Percentiles rank a stretch among this genome's conserved stretches.
phyloP scores from a whole-genome alignment of 73 alveolate species.

The Durusdinium trenchii region DNA sequence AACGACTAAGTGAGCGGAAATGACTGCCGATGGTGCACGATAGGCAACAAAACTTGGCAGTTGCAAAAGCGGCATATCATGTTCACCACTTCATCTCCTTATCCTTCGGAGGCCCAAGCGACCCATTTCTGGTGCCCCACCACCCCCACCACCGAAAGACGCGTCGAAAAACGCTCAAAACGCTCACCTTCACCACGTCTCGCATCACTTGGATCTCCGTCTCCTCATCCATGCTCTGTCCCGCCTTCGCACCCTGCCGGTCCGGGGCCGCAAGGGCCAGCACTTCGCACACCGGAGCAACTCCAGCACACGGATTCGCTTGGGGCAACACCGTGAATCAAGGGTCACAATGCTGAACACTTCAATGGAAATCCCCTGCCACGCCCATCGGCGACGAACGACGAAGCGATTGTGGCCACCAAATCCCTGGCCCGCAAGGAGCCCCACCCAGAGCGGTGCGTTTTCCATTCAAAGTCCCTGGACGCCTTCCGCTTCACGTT shows the following conservation, averaged over 20 bases:
- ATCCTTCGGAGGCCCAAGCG: too few species aligned
- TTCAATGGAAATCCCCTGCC: background rate
- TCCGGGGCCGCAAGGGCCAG: background rate
- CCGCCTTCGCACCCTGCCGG: conserved; percentile 44
- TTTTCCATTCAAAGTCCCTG: background rate
- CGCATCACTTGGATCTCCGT: conserved; percentile 63
- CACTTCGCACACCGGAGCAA: too few species aligned
- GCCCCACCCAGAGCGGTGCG: background rate
- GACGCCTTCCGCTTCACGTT: conserved; percentile 81
- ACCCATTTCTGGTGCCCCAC: too few species aligned
- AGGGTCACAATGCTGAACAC: background rate
- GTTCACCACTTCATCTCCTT: too few species aligned
- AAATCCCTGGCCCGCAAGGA: background rate
- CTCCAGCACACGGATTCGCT: background rate
- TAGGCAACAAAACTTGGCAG: too few species aligned
- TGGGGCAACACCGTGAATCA: too few species aligned
- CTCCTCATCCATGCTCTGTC: conserved; percentile 57
- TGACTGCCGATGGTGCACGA: too few species aligned
- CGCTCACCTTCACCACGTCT: conserved; percentile 73
- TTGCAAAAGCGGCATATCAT: too few species aligned
- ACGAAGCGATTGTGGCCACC: background rate
- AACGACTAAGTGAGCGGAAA: too few species aligned
- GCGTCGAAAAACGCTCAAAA: too few species aligned
- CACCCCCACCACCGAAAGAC: too few species aligned
- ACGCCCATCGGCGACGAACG: background rate